phyloP scores from a whole-genome alignment of 768 basidiomycete species.

The Kwoniella shandongensis region DNA sequence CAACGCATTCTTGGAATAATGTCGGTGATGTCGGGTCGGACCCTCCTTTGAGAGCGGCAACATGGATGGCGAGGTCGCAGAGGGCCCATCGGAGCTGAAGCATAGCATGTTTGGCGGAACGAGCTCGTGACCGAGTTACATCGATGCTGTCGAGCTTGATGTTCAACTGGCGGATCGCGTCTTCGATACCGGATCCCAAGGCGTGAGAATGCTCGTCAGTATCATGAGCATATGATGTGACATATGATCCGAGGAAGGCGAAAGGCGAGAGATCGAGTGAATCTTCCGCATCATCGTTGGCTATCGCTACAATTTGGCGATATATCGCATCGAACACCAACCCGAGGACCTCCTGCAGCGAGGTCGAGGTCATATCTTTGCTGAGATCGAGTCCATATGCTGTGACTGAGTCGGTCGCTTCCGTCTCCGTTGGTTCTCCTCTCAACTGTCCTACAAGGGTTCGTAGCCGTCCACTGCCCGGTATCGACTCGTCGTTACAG shows the following conservation, averaged over 20 bases:
- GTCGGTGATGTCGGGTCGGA: not conserved
- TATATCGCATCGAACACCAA: slow-evolving; percentile 58
- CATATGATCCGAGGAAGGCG: slow-evolving; percentile 20
- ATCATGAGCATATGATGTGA: not conserved
- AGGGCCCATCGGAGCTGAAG: slow-evolving; percentile 28
- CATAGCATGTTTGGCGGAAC: slow-evolving; percentile 8
- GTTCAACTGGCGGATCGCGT: slow-evolving; percentile 1
- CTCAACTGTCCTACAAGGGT: slow-evolving; percentile 60
- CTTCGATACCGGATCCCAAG: slow-evolving; percentile 36
- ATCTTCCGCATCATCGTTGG: slow-evolving; percentile 55
- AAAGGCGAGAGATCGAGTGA: slow-evolving; percentile 55
- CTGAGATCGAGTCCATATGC: slow-evolving; percentile 50
- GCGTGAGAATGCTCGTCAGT: slow-evolving; percentile 52
- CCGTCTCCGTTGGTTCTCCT: slow-evolving; percentile 14
- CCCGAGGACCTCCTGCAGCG: slow-evolving; percentile 56
- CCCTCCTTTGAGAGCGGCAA: not conserved
- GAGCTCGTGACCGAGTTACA: slow-evolving; percentile 2
- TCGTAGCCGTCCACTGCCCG: slow-evolving; percentile 64
- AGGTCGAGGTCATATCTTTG: slow-evolving; percentile 56
- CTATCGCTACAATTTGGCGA: slow-evolving; percentile 48
- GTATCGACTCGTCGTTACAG: slow-evolving; percentile 54
- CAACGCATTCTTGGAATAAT: slow-evolving; percentile 24
- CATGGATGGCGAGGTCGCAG: slow-evolving; percentile 12
- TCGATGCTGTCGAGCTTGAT: slow-evolving; percentile 8
- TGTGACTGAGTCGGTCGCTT: slow-evolving; percentile 31